A percentile compares a stretch with the other conserved stretches of the same genome.
Conservation (phyloP, 164 flowering plant genomes). For the Kingdonia uniflora region DNA sequence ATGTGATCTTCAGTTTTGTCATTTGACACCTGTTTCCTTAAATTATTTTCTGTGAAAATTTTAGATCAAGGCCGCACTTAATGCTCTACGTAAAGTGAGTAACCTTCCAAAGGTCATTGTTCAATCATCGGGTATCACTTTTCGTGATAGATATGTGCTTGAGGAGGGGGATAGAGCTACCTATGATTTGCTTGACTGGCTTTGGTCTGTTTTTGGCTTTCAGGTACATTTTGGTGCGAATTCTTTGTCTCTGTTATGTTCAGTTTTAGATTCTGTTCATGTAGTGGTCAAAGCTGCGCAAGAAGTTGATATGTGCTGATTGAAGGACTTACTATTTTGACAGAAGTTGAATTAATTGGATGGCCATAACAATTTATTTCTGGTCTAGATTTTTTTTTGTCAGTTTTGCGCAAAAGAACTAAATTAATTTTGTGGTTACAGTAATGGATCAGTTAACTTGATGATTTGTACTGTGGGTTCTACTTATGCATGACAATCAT, state of each 20-base stretch:
- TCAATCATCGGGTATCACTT: slow-evolving; percentile 15
- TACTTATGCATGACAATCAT: no score
- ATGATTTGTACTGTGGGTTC: background rate
- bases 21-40: background rate
- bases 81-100: slow-evolving; percentile 54
- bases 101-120: slow-evolving; percentile 50
- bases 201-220: slow-evolving; percentile 76
- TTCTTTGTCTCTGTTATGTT: slow-evolving; percentile 3
- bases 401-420: no score
- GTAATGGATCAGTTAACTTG: background rate
- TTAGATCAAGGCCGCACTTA: slow-evolving; percentile 81
- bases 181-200: slow-evolving; percentile 91
- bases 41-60: slow-evolving; percentile 3
- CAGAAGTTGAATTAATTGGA: no score
- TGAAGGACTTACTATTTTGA: no score
- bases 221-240: slow-evolving; percentile 43
- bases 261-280: no score
- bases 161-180: slow-evolving; percentile 37
- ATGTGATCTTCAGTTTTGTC: background rate
- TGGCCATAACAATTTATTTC: no score
- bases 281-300: no score
- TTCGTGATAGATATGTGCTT: slow-evolving; percentile 11
- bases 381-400: no score
- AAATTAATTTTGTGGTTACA: no score
- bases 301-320: no score